phyloP scores from a whole-genome alignment of 1,284 basidiomycete genomes.

The Ustilago trichophora region DNA sequence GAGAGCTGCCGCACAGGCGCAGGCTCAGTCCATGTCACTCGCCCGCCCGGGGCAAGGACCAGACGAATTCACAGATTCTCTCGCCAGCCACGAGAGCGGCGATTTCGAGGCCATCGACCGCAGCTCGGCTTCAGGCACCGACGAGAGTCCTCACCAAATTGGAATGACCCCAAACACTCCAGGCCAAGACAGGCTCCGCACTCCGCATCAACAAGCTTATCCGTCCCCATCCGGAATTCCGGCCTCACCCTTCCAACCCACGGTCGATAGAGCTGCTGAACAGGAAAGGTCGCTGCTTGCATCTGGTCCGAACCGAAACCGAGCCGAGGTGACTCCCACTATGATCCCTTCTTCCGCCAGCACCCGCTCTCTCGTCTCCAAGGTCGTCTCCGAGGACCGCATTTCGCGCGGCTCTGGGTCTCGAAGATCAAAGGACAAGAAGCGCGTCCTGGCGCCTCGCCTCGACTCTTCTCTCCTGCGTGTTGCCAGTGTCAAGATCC shows the following conservation, averaged over 20 bases:
- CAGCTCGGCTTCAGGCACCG: slow-evolving; percentile 43
- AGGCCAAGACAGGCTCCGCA: slow-evolving; percentile 11
- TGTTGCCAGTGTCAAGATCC: slow-evolving; percentile 56
- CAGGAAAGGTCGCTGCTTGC: slow-evolving; percentile 39
- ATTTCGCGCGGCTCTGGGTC: slow-evolving; percentile 18
- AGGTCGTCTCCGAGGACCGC: slow-evolving; percentile 30
- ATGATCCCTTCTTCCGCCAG: slow-evolving; percentile 44
- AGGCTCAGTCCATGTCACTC: slow-evolving; percentile 38
- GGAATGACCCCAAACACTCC: slow-evolving; percentile 8
- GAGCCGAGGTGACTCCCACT: slow-evolving; percentile 27
- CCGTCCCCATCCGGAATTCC: slow-evolving; percentile 15
- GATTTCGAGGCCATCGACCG: slow-evolving; percentile 49
- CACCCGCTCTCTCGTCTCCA: slow-evolving; percentile 35
- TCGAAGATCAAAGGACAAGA: slow-evolving; percentile 30
- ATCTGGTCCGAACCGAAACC: slow-evolving; percentile 40
- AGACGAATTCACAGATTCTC: slow-evolving; percentile 16
- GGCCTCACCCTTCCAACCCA: slow-evolving; percentile 18
- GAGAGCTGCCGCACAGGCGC: slow-evolving; percentile 52
- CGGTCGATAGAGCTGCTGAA: slow-evolving; percentile 19
- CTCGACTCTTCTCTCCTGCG: slow-evolving; percentile 56
- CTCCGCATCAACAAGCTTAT: slow-evolving; percentile 14
- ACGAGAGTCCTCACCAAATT: slow-evolving; percentile 18
- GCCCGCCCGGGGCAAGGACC: slow-evolving; percentile 5
- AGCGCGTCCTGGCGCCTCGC: slow-evolving; percentile 41
- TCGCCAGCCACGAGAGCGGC: slow-evolving; percentile 30